These are phyloP conservation scores for Aspergillus haitiensis DNA, from an alignment of 495 filamentous ascomycete genomes.

Conservation along the genomic window DNA sequence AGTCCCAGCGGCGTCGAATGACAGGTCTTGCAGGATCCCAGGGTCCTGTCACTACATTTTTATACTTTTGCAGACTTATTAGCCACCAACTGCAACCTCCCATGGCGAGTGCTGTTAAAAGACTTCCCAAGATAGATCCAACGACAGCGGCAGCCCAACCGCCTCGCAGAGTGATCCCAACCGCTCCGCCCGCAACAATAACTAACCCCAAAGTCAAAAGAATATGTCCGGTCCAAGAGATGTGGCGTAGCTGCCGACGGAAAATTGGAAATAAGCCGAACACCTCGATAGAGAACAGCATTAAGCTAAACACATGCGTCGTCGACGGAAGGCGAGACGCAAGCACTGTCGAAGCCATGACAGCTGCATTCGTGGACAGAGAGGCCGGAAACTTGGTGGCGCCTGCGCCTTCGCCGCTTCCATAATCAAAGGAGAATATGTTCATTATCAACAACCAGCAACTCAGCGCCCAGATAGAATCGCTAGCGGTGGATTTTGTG, in stretches of 20 bases:
- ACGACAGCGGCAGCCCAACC: conserved; percentile 74
- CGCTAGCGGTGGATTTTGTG: conserved; percentile 81
- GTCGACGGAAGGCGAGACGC: conserved; percentile 85
- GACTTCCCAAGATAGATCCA: conserved; percentile 68
- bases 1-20: conserved; percentile 60
- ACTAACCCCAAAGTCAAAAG: conserved; percentile 76
- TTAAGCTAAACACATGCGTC: conserved; percentile 92
- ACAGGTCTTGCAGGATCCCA: conserved; percentile 97
- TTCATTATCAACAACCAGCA: conserved; percentile 92
- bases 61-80: conserved; percentile 95
- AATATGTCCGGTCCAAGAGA: conserved; percentile 81
- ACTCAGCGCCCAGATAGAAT: conserved; percentile 96
- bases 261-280: conserved; percentile 97
- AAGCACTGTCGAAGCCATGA: conserved; percentile 92
- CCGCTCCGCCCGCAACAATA: conserved; percentile 71
- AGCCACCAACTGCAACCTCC: conserved; percentile 97
- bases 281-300: conserved; percentile 93
- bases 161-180: conserved; percentile 70
- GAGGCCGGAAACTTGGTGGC: conserved; percentile 72
- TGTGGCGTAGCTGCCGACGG: conserved; percentile 77
- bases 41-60: conserved; percentile 96
- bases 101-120: conserved; percentile 74
- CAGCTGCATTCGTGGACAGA: conserved; percentile 88
- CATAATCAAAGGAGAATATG: conserved; percentile 96
- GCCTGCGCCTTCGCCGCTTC: conserved; percentile 56